phyloP scores from a whole-genome alignment of 2,329 filamentous ascomycete species.

The Aphanocladium album region DNA sequence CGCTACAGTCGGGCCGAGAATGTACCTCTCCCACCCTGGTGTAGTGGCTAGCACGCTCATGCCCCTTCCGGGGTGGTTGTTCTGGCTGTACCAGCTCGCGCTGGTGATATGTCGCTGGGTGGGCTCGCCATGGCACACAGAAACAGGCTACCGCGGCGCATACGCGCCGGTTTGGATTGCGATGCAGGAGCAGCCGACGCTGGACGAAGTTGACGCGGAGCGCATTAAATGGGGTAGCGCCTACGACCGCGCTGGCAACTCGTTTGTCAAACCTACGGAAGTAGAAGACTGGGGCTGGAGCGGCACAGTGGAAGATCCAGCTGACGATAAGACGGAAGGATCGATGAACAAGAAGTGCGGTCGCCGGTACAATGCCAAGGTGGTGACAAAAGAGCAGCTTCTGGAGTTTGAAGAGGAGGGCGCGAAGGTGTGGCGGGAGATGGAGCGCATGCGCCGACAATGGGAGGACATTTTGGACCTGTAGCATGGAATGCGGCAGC shows the following conservation, averaged over 20 bases:
- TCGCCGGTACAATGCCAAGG: constrained; percentile 52
- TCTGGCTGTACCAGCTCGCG: constrained; percentile 60
- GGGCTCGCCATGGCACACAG: constrained; percentile 84
- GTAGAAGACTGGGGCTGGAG: constrained; percentile 81
- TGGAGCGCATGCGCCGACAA: constrained; percentile 63
- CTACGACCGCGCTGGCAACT: constrained; percentile 52
- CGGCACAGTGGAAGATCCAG: constrained; percentile 48
- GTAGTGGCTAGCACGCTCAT: constrained; percentile 80
- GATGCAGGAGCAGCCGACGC: constrained; percentile 57
- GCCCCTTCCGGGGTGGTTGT: constrained; percentile 64
- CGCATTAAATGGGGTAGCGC: constrained; percentile 79
- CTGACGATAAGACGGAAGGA: constrained; percentile 39
- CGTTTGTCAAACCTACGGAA: constrained; percentile 69
- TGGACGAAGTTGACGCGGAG: constrained; percentile 53
- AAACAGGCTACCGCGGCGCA: constrained; percentile 72
- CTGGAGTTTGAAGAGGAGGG: constrained; percentile 60
- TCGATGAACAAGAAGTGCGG: constrained; percentile 49
- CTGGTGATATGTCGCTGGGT: constrained; percentile 70
- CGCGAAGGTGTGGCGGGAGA: constrained; percentile 58
- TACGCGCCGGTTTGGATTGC: constrained; percentile 73
- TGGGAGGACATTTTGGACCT: constrained; percentile 51
- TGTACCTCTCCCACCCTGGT: constrained; percentile 82
- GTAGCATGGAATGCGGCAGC: not conserved
- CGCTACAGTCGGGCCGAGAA: constrained; percentile 43
- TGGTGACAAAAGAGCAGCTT: constrained; percentile 56